These are phyloP conservation scores for Paraurostyla sp. DNA, from an alignment of 73 alveolate species.

Conservation along the genomic window DNA sequence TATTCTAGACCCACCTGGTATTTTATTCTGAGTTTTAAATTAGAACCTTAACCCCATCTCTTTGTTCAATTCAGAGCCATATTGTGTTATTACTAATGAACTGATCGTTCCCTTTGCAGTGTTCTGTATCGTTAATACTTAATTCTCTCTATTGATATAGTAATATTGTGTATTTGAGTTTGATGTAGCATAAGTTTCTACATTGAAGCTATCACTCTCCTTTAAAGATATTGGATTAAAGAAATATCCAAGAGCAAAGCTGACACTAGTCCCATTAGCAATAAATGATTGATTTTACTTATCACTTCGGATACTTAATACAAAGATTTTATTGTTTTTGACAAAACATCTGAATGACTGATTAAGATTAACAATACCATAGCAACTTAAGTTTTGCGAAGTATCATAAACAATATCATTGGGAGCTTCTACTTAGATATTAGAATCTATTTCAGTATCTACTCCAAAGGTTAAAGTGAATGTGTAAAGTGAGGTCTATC, in stretches of 20 bases:
- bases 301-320: background rate
- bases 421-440: background rate
- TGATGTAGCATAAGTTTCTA: conserved; percentile 4
- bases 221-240: conserved; percentile 23
- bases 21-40: background rate
- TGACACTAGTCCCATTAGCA: conserved; percentile 27
- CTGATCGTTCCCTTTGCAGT: background rate
- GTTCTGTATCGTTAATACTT: conserved; percentile 5
- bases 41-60: background rate
- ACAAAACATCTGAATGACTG: background rate
- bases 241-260: conserved; percentile 32
- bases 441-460: background rate
- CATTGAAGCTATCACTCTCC: conserved; percentile 24
- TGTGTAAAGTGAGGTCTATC: conserved; percentile 7
- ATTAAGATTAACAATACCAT: background rate
- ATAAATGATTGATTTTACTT: background rate
- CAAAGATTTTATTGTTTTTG: background rate
- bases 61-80: background rate
- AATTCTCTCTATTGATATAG: conserved; percentile 11
- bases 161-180: conserved; percentile 19
- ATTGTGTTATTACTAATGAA: background rate
- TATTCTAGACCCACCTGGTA: background rate
- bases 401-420: conserved; percentile 26
- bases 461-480: conserved; percentile 17
- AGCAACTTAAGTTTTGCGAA: background rate